Base-by-base conservation (phyloP, 1,284 basidiomycete genomes). In the Pseudozyma tsukubaensis region DNA sequence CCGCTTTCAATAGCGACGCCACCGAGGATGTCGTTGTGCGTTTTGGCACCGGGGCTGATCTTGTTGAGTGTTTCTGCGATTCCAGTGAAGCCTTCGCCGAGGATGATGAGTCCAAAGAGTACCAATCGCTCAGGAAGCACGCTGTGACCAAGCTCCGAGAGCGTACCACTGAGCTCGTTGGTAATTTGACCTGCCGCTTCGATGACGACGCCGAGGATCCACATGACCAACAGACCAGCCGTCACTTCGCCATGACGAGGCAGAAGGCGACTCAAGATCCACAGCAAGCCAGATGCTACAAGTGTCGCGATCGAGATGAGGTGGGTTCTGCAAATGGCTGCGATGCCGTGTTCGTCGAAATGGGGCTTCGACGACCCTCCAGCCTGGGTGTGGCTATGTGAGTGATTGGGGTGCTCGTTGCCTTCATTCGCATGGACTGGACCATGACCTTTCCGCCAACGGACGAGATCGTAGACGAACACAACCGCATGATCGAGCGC, bases 41-140 rank as follows among this genome's bases (percentile, higher is more conserved):
- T 4, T 21, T 67, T 71, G 48, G 63, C 55, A 3, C 72, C 72
- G 6, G 69, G 72, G 42, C 69, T 72, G 55, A 76, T 67, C 19
- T 32, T 45, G 50, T 76, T 76, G 56, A 76, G 61, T 2, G 69
- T 61, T 19, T 65, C 59, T 2, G 58, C 60, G 47, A 76, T 63
- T 13, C 68, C 60, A 2, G 59, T 59, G 58, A 76, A 72, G n/a
- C 67, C 72, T 55, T 71, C 70, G 45, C 72, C 72, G 36, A 76
- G 69, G 16, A 76, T 59, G 40, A 76, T 72, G 44, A 76, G 69
- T 10, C 61, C 64, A 42, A 76, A 71, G 6, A 76, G 65, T 0
- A 69, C 59, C 16, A 76, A 50, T 11, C 72, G 50, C 45, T 76
- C 69, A 36, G 70, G 59, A 3, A 76, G 53, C 4, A 62, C 59